Evolutionary conservation across 2,329 filamentous ascomycete species (phyloP).

Genomic region (Madurella mycetomatis): DNA sequence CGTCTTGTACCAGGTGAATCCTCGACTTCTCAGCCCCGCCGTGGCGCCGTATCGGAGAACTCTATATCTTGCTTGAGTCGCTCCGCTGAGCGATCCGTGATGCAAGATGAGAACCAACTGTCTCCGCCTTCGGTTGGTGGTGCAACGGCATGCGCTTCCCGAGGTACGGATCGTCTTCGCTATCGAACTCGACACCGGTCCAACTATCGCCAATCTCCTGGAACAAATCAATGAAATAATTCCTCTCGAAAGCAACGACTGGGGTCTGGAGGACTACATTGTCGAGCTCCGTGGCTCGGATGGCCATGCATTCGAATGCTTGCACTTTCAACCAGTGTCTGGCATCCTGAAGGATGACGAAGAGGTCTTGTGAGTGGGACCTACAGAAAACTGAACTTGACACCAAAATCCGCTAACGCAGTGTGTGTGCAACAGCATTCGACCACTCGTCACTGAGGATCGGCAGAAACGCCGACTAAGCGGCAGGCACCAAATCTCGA

Average conservation of each 20-base stretch:
- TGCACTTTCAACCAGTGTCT: constrained; percentile 74
- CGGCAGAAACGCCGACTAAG: constrained; percentile 66
- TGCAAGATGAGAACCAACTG: constrained; percentile 32
- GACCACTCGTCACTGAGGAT: constrained; percentile 71
- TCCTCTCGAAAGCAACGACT: constrained; percentile 74
- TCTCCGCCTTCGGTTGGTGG: constrained; percentile 69
- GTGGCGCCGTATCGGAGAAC: not conserved
- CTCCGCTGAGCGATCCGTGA: not conserved
- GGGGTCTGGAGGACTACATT: constrained; percentile 86
- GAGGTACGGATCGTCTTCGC: constrained; percentile 69
- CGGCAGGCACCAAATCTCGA: constrained; percentile 76
- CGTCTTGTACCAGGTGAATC: not conserved
- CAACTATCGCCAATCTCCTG: constrained; percentile 72
- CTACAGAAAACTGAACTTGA: constrained; percentile 19
- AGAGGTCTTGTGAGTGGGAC: constrained; percentile 63
- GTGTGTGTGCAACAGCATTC: constrained; percentile 53
- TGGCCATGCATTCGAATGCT: constrained; percentile 70
- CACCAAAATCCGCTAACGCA: not conserved
- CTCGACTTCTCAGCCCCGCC: not conserved
- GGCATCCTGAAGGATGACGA: constrained; percentile 76
- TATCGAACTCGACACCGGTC: constrained; percentile 51
- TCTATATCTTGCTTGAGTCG: too few species aligned
- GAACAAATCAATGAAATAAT: constrained; percentile 74
- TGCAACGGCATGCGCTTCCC: constrained; percentile 70
- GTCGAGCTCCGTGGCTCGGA: constrained; percentile 62